Conservation (phyloP, 495 filamentous ascomycete genomes). For the Viridothelium virens region DNA sequence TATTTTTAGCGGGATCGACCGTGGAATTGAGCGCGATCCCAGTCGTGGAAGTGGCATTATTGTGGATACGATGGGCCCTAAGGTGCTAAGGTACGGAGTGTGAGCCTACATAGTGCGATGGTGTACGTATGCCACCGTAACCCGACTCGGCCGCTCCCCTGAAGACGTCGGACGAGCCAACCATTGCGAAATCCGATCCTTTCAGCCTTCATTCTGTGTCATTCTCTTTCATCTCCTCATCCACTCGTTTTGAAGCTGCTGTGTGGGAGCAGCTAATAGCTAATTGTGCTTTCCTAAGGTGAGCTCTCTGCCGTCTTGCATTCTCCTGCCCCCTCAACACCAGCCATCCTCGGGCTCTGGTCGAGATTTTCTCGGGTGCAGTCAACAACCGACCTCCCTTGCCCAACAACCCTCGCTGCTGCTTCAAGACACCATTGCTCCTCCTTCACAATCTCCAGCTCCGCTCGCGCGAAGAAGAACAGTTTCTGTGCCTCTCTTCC, state of each 20-base stretch:
- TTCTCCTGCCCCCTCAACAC: not conserved
- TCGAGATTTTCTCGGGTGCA: not conserved
- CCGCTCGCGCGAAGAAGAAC: too few species aligned
- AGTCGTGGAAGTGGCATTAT: too few species aligned
- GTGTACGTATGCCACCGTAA: too few species aligned
- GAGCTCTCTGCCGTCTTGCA: not conserved
- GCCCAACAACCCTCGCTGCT: not conserved
- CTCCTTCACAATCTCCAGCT: not conserved
- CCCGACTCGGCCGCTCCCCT: conserved; percentile 1
- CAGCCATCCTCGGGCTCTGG: not conserved
- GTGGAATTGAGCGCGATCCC: too few species aligned
- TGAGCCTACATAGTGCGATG: too few species aligned
- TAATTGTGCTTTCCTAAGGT: conserved; percentile 2
- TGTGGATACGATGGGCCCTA: too few species aligned
- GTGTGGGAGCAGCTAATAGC: not conserved
- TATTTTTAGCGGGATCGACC: not conserved
- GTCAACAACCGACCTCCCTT: conserved; percentile 2
- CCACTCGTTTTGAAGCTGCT: not conserved
- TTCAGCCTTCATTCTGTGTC: not conserved
- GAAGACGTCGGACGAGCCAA: not conserved
- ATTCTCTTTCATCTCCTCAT: not conserved
- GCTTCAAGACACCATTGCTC: not conserved
- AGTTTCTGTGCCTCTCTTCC: not conserved
- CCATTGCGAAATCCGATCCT: not conserved
- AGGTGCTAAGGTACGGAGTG: too few species aligned